These are phyloP conservation scores for Setaria italica DNA, from an alignment of 202 grass and related monocot genomes.

Conservation along the genomic window DNA sequence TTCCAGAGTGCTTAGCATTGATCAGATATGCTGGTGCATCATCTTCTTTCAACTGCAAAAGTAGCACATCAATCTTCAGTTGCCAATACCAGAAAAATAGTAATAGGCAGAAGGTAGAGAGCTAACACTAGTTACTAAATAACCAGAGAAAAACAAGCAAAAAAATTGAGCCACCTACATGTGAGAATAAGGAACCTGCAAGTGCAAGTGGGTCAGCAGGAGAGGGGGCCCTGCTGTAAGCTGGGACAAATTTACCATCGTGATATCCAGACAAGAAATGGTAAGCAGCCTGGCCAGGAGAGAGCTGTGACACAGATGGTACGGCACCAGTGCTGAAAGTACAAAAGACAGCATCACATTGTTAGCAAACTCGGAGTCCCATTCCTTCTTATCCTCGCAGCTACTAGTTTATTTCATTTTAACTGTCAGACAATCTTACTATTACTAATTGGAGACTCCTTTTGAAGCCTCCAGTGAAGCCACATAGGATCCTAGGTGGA, in stretches of 20 bases:
- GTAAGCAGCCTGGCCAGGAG: slow-evolving; percentile 84
- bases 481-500: no score
- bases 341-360: slow-evolving; percentile 9
- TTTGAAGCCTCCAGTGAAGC: no score
- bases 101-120: not conserved
- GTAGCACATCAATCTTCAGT: slow-evolving; percentile 31
- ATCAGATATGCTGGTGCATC: slow-evolving; percentile 74
- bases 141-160: slow-evolving; percentile 21
- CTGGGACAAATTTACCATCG: slow-evolving; percentile 82
- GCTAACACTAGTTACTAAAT: not conserved
- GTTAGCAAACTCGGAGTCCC: not conserved
- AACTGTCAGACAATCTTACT: not conserved
- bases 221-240: slow-evolving; percentile 62
- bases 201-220: slow-evolving; percentile 67
- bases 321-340: slow-evolving; percentile 64
- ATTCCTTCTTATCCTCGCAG: slow-evolving; percentile 18
- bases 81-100: slow-evolving; percentile 7
- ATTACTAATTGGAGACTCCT: no score
- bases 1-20: slow-evolving; percentile 73
- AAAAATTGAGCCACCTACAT: slow-evolving; percentile 50
- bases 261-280: slow-evolving; percentile 91
- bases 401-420: slow-evolving; percentile 8
- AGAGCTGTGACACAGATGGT: slow-evolving; percentile 63
- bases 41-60: slow-evolving; percentile 72
- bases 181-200: slow-evolving; percentile 64